A percentile compares a stretch with the other conserved stretches of the same genome.
These are phyloP conservation scores for Danielozyma ontarioensis DNA, from an alignment of 805 yeast species.

Conservation along the genomic window DNA sequence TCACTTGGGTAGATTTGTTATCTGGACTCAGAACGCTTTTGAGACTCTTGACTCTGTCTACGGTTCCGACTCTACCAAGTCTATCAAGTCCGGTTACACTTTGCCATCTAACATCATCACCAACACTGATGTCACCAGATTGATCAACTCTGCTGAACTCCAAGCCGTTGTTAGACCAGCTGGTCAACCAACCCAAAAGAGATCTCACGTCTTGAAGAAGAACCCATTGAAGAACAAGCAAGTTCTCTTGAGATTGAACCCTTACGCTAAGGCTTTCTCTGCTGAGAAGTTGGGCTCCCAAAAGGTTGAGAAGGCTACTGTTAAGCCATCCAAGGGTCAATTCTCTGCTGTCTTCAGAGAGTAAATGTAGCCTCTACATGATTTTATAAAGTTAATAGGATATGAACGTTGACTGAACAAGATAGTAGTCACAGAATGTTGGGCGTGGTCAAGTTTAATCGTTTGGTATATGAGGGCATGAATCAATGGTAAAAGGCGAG, in stretches of 20 bases:
- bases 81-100: constrained; percentile 82
- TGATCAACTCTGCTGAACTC: constrained; percentile 98
- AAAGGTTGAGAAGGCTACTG: constrained; percentile 62
- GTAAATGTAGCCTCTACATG: constrained; percentile 18
- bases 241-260: constrained; percentile 97
- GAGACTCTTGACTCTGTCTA: constrained; percentile 94
- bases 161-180: constrained; percentile 97
- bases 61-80: constrained; percentile 85
- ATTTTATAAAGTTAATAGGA: background rate
- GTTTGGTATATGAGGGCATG: no score
- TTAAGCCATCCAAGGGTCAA: constrained; percentile 67
- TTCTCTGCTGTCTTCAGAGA: constrained; percentile 62
- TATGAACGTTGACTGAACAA: background rate
- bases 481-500: no score
- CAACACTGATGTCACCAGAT: constrained; percentile 93
- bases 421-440: no score
- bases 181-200: constrained; percentile 90
- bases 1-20: constrained; percentile 98
- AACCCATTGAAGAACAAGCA: constrained; percentile 95
- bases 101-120: constrained; percentile 93
- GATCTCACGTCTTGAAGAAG: constrained; percentile 96
- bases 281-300: constrained; percentile 85
- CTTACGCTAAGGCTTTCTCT: constrained; percentile 96
- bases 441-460: no score
- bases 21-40: constrained; percentile 99